Evolutionary conservation across 257 asterid species (phyloP), one percentile per base, ranked within the genome.

Genomic region (Nemophila menziesii): DNA sequence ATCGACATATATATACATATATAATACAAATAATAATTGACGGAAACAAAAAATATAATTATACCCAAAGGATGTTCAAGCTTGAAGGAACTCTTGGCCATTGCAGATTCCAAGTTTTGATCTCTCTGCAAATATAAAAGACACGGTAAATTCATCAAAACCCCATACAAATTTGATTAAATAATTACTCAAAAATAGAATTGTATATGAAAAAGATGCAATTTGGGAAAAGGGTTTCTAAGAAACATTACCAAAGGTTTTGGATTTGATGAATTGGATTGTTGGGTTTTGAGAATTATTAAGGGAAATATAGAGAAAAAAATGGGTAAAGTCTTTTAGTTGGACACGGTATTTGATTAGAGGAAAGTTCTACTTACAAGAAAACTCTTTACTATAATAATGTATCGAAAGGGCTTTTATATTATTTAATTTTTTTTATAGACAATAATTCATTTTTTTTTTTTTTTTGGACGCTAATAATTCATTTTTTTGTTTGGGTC

Each of bases 21-120:
- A 15, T 5, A 36, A 13, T 44, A 34, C 3, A 7, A 20, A 38
- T 37, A 27, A 37, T 12, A 16, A 49, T 11, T 1, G 19, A 19
- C 16, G 3, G 36, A 7, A 8, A 5, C 22, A 34, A 33, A 12
- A 37, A 38, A 15, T n/a, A 4, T 16, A 33, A 7, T 5, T 50
- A 39, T 72, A 84, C 95, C 95, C 54, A 80, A 46, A 43, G 95
- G 71, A 27, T 73, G 64, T 21, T 72, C 78, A 24, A 65, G 57
- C 69, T 75, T 75, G 74, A 80, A 80, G 14, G 78, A 61, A 52
- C 70, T 62, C 58, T 70, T 77, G 33, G 79, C 80, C 93, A 80
- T 75, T 50, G 71, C 34, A 64, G 43, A 52, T 40, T 43, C 69
- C 72, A 49, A 61, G 27, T 61, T 68, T 54, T 42, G 67, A 61